phyloP scores from a whole-genome alignment of 2,329 filamentous ascomycete species.

The Phialophora tarda region DNA sequence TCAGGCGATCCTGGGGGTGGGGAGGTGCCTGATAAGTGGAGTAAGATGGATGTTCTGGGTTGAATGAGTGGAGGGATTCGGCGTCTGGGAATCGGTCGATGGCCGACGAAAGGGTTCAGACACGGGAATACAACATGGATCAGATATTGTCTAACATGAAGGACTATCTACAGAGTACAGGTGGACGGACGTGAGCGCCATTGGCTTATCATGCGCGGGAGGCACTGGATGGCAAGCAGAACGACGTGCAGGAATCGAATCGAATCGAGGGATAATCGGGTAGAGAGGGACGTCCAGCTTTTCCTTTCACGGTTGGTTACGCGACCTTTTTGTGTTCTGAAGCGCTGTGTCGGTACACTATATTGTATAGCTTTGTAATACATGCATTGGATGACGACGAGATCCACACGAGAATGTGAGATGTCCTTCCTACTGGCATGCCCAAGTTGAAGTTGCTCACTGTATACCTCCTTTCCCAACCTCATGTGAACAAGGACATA shows the following conservation, averaged over 20 bases:
- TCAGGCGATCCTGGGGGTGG: slow-evolving; percentile 67
- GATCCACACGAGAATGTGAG: background rate
- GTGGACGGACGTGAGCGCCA: background rate
- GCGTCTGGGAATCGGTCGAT: background rate
- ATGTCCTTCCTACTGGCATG: background rate
- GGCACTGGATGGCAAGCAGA: background rate
- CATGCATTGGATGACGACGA: background rate
- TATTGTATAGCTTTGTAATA: slow-evolving; percentile 11
- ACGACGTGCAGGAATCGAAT: background rate
- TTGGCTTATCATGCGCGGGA: background rate
- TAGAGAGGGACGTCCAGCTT: background rate
- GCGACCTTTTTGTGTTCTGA: background rate
- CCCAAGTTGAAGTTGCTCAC: background rate
- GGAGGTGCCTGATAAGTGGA: slow-evolving; percentile 63
- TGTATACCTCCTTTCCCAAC: background rate
- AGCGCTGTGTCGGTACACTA: background rate
- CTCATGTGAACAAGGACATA: no score
- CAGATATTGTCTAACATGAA: background rate
- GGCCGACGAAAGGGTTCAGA: background rate
- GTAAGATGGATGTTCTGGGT: slow-evolving; percentile 87
- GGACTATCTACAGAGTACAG: background rate
- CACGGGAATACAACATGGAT: background rate
- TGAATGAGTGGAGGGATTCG: background rate
- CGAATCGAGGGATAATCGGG: background rate
- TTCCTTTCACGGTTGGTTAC: background rate